Base-by-base conservation (phyloP, 2,329 filamentous ascomycete genomes). In the Camillea tinctor region DNA sequence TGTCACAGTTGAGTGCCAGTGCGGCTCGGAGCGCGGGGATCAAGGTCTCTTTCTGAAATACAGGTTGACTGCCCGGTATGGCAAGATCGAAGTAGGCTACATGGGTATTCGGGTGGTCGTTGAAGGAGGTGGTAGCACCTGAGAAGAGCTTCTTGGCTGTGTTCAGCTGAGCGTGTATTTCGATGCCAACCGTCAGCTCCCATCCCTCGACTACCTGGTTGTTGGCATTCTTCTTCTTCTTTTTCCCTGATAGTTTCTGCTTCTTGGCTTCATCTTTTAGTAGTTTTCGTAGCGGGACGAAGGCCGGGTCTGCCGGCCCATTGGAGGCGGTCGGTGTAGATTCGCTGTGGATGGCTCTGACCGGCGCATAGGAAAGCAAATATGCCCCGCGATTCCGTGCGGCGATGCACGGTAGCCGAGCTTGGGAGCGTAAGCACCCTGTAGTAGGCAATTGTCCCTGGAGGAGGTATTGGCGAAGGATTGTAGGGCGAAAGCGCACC, bases 131-230 rank as follows among this genome's bases (percentile, higher is more conserved):
- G 13, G 84, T 84, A 0, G 88, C 88, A 20, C 84, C 75, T 1
- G 95, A 98, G 79, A 99, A 99, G 58, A 99, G 85, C 77, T 99
- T 99, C 71, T 84, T 83, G 4, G 85, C 82, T 0, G 93, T 95
- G 75, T 98, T 97, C 70, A 99, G 82, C 76, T 98, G 94, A 20
- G 95, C 95, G 73, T 99, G 95, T 65, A 99, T 95, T 79, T 99
- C 95, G 67, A 99, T 93, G 62, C 95, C 95, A 24, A 98, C 92
- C 0, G 94, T 97, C 70, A 98, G 80, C 75, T 97, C 92, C 95
- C 95, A 99, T 36, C 88, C 88, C 5, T 81, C 77, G 1, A 85
- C 84, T 19, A 79, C 81, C 72, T 87, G 84, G 53, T 75, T 77
- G 62, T 73, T 74, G 24, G 68, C 71, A 64, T 82, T 82, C 55